Base-by-base conservation (phyloP, 1,284 basidiomycete genomes). In the Stygiomarasmius scandens region DNA sequence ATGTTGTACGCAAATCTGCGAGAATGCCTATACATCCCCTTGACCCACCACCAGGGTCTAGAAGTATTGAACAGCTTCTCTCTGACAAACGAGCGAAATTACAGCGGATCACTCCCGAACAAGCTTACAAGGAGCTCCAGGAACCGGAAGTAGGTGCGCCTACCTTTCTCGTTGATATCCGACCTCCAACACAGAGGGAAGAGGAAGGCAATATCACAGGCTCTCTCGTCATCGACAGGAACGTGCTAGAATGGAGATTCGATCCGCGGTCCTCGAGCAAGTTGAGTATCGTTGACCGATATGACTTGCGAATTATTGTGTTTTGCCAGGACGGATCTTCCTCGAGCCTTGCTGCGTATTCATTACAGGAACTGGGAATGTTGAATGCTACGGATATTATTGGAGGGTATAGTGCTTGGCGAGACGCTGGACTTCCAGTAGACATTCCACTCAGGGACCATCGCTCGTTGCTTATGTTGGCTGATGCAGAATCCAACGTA, bases 141-240 rank as follows among this genome's bases (percentile, higher is more conserved):
- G 81, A 84, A 48, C 70, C 79, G 1, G 69, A 77, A 32, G 74
- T 80, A 38, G 76, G 74, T 11, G 82, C 82, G 55, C 86, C 87
- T 1, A 84, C 84, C 1, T 80, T 90, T 52, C 76, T 91, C 45
- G 87, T 91, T n/a, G 89, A 91, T 67, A 90, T 91, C 55, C 83
- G 89, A 6, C 80, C 86, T 0, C 79, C 75, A 41, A 77, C 76
- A 3, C 82, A 89, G 67, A 79, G 88, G 14, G 73, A 74, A 10
- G 66, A 68, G 29, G 76, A 80, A 43, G 89, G 89, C 0, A 73
- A 69, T 0, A 85, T 91, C 58, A 76, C 77, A 9, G 87, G 88
- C 0, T 79, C 87, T 12, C 71, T 90, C 54, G 69, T 86, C 54
- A 79, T 90, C 58, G 89, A 91, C 63, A 79, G 89, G 20, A 89